Percentiles rank a stretch among this genome's conserved stretches.
phyloP scores from a whole-genome alignment of 2,329 filamentous ascomycete genomes.

The Stagonosporopsis rhizophila region DNA sequence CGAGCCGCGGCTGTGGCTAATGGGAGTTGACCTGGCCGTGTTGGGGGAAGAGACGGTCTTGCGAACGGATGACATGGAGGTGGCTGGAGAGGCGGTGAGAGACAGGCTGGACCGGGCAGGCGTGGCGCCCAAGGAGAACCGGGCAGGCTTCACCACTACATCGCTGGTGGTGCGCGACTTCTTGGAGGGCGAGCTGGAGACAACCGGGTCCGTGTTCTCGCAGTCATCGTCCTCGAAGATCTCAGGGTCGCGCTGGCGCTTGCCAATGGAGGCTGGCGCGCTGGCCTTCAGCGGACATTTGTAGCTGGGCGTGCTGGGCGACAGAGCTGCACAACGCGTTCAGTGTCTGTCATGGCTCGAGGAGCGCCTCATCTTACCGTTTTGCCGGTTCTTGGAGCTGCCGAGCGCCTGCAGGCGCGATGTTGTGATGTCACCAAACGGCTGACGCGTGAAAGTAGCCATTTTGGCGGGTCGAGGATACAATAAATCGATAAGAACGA shows the following conservation, averaged over 20 bases:
- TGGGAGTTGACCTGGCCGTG: constrained; percentile 53
- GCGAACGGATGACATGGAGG: constrained; percentile 38
- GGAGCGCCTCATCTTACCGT: constrained; percentile 50
- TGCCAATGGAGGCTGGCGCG: constrained; percentile 45
- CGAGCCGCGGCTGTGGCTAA: constrained; percentile 70
- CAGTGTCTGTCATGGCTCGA: constrained; percentile 18
- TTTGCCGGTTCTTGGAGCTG: constrained; percentile 79
- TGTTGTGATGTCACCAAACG: constrained; percentile 75
- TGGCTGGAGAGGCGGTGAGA: constrained; percentile 35
- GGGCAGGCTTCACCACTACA: constrained; percentile 50
- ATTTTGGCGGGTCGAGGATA: constrained; percentile 24
- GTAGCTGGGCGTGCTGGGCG: constrained; percentile 32
- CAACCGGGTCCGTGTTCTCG: constrained; percentile 66
- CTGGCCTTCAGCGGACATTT: constrained; percentile 43
- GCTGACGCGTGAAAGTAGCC: constrained; percentile 67
- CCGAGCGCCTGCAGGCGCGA: constrained; percentile 74
- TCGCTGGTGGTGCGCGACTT: constrained; percentile 56
- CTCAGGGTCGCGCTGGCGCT: constrained; percentile 54
- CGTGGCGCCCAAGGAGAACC: constrained; percentile 48
- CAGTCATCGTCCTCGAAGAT: constrained; percentile 58
- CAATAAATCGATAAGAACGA: background rate
- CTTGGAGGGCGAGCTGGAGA: constrained; percentile 60
- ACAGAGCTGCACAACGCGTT: constrained; percentile 42
- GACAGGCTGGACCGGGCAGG: constrained; percentile 33
- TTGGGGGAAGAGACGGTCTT: constrained; percentile 53